Percentiles rank a stretch among this genome's conserved stretches.
Conservation (phyloP, 1,284 basidiomycete species). For the Apiotrichum sp. region DNA sequence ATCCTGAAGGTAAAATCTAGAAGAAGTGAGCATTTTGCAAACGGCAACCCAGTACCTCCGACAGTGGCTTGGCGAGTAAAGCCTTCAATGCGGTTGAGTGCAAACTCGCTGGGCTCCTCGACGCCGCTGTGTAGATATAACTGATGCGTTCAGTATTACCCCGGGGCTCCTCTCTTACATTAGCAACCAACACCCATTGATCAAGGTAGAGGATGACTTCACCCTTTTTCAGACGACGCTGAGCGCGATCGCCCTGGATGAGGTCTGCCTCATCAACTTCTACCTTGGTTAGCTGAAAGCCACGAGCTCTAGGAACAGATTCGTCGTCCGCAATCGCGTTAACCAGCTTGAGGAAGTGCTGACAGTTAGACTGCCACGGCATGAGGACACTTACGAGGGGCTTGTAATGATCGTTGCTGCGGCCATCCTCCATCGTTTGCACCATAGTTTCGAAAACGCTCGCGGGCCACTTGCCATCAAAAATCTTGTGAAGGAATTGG, state of each 20-base stretch:
- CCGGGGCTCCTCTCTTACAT: slow-evolving; percentile 3
- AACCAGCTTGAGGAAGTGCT: not conserved
- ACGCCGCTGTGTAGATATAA: not conserved
- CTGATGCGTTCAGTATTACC: not conserved
- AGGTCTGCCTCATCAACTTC: slow-evolving; percentile 8
- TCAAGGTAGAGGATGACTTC: slow-evolving; percentile 17
- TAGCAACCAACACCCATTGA: slow-evolving; percentile 1
- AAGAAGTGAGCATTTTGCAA: not conserved
- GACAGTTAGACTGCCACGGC: not conserved
- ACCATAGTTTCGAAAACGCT: too few relatives aligned
- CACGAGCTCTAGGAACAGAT: slow-evolving; percentile 1
- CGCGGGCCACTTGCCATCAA: too few relatives aligned
- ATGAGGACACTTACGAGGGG: not conserved
- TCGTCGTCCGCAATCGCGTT: not conserved
- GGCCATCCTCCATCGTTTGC: too few relatives aligned
- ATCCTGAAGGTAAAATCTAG: not conserved
- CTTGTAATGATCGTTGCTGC: too few relatives aligned
- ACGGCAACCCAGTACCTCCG: not conserved
- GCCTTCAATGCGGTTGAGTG: not conserved
- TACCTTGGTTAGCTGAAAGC: slow-evolving; percentile 5
- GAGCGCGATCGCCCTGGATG: slow-evolving; percentile 1
- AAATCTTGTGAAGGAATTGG: too few relatives aligned
- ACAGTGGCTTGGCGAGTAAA: not conserved
- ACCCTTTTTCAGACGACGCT: slow-evolving; percentile 2
- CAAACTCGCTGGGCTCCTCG: not conserved